Base-by-base conservation (phyloP, 768 basidiomycete genomes). In the Mycena rosella region DNA sequence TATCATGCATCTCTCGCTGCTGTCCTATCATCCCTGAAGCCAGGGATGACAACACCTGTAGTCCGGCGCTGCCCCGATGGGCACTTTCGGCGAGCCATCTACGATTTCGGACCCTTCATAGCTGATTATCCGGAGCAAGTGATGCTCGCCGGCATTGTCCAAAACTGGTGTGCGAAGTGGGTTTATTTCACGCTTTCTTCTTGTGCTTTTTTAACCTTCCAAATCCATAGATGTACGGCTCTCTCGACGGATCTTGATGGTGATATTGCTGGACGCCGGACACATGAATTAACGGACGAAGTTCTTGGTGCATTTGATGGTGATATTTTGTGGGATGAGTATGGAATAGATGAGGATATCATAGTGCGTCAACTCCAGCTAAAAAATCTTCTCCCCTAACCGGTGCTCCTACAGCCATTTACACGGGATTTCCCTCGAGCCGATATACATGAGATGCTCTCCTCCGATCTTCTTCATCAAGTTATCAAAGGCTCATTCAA, bases 61-160 rank as follows among this genome's bases (percentile, higher is more conserved):
- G 65, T 77, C 4, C 32, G 69, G 5, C 73, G 56, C 0, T 79
- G 78, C 51, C 76, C 78, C 0, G 75, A 79, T 67, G 74, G 76
- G 0, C 75, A 78, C 44, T 77, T 69, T 42, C 69, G 72, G 2
- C 73, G 68, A 0, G 68, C 52, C 0, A 72, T 78, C 1, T 79
- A 72, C 56, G 67, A 63, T 14, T 62, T 77, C 9, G 76, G 75
- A 0, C 71, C 77, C 0, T 75, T 69, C 55, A 77, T 78, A 30
- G 74, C 75, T 0, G 78, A 78, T 52, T 79, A 79, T 60, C 78
- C 77, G 0, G 77, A 78, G 55, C 78, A 79, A 34, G 73, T 72
- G 0, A 68, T 61, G 30, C 52, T 75, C 0, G 65, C 71, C 0
- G 61, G 75, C 29, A 69, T 77, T 6, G 67, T 68, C 0, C 61